Evolutionary conservation across 2,329 filamentous ascomycete species (phyloP), one percentile per base, ranked within the genome.

Genomic region (Arthroderma sp.): DNA sequence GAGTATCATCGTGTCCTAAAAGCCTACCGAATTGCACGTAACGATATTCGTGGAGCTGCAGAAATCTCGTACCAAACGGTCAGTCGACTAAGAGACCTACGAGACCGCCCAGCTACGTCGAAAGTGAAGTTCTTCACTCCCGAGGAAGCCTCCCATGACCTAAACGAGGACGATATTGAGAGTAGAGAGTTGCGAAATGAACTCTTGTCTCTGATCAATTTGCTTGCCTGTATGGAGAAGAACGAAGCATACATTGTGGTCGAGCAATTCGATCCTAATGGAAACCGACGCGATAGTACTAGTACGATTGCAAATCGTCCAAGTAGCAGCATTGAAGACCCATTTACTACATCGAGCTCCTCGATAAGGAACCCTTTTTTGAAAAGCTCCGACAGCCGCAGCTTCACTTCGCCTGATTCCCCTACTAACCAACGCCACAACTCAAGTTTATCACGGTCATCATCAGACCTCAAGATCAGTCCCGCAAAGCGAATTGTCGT

Each of bases 181-280:
- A 80, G 80, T 60, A 78, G 80, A 59, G 77, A 77, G 38, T 67
- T 83, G 51, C 66, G 73, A 51, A 82, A 87, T 63, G 86, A 88
- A 66, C 93, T 95, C 65, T 76, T 97, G n/a, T 79, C 90, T 60
- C 80, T 98, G 47, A 95, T 98, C 74, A 98, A 98, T 69, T 85
- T 89, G 0, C 77, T 98, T 60, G 88, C 87, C 63, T 95, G 89
- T 62, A 89, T 96, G 41, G 83, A 87, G 53, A 77, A 84, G 58
- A 83, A 88, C 61, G 87, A 95, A 66, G 86, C 85, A 1, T 98
- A 94, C 81, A 68, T 83, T 21, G 66, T 75, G n/a, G 73, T 83
- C 19, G 78, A 79, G 17, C 77, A 79, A 41, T 51, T 19, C 33
- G 47, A 51, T 51, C 47, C 47, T n/a, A 25, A 47, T 4, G 41